Base-by-base conservation (phyloP, 2,329 filamentous ascomycete genomes). In the Sporothrix mexicana region DNA sequence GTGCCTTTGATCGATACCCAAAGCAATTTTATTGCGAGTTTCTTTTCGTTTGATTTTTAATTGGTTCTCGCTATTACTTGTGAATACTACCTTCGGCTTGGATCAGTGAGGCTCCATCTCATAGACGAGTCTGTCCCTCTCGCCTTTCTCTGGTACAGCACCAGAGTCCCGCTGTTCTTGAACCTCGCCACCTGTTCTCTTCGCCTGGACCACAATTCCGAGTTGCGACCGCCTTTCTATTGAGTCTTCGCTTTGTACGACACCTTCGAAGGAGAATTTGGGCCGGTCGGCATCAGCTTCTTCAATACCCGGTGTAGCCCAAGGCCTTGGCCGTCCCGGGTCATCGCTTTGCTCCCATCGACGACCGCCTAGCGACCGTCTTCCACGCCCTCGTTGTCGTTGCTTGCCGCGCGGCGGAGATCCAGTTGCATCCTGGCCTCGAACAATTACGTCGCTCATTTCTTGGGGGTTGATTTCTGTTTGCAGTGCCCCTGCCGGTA, bases 1-100 rank as follows among this genome's bases (percentile, higher is more conserved):
- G 61, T 47, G 25, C n/a, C 64, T 67, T 67, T 67, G 64, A 51
- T 51, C 45, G 25, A 67, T 67, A 67, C 64, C 64, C 64, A 51
- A 15, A n/a, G 64, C 64, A 67, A 17, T 12, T 51, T 36, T 10
- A 36, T 25, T 67, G 64, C 64, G 30, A 13, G 9, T n/a, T n/a
- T 25, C 23, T 51, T 13, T 51, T 55, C 15, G 51, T 20, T 20
- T n/a, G n/a, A 51, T 20, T n/a, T 12, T 25, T n/a, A n/a, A 23
- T 30, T 49, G 3, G 13, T 66, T 47, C 9, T 25, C 6, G 36
- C 7, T n/a, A 10, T 17, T 12, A 25, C 9, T 4, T 10, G 6
- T 43, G 7, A 20, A 12, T 41, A 17, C 7, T 8, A 9, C 2
- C 30, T 36, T 6, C 30, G 30, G 7, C 30, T 36, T 4, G 30